These are phyloP conservation scores for Coemansia reversa DNA, from an alignment of 192 early-diverging fungal genomes.

Conservation along the genomic window DNA sequence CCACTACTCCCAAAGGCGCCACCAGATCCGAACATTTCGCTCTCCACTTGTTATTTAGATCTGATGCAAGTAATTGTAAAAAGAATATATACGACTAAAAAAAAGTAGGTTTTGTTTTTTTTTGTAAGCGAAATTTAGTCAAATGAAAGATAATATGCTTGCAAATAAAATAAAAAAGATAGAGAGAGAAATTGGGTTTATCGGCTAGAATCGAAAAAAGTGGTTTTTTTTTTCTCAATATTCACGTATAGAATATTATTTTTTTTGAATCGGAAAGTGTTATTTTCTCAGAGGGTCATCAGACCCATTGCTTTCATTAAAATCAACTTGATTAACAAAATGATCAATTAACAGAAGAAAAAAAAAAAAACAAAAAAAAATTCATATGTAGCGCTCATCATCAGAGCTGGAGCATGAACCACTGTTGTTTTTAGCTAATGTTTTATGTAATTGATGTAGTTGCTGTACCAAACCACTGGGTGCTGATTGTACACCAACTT, in stretches of 20 bases:
- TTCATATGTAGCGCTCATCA: not conserved
- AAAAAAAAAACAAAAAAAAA: not conserved
- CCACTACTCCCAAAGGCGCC: conserved; percentile 31
- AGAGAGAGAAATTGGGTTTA: not conserved
- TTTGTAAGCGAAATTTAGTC: not conserved
- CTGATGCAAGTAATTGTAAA: not conserved
- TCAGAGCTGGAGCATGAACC: not conserved
- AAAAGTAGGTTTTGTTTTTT: not conserved
- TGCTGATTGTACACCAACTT: conserved; percentile 40
- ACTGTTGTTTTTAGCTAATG: not conserved
- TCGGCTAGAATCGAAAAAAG: not conserved
- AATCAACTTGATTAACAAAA: not conserved
- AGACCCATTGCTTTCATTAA: not conserved
- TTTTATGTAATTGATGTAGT: conserved; percentile 25
- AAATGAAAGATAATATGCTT: not conserved
- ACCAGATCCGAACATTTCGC: conserved; percentile 42
- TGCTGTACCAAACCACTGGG: conserved; percentile 34
- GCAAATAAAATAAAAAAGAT: not conserved
- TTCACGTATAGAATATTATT: not conserved
- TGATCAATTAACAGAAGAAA: not conserved
- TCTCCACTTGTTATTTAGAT: not conserved
- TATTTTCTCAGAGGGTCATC: not conserved
- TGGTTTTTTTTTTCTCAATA: not conserved
- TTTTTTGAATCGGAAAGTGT: not conserved
- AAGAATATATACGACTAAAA: not conserved